Base-by-base conservation (phyloP, 495 filamentous ascomycete species). In the Podospora australis region DNA sequence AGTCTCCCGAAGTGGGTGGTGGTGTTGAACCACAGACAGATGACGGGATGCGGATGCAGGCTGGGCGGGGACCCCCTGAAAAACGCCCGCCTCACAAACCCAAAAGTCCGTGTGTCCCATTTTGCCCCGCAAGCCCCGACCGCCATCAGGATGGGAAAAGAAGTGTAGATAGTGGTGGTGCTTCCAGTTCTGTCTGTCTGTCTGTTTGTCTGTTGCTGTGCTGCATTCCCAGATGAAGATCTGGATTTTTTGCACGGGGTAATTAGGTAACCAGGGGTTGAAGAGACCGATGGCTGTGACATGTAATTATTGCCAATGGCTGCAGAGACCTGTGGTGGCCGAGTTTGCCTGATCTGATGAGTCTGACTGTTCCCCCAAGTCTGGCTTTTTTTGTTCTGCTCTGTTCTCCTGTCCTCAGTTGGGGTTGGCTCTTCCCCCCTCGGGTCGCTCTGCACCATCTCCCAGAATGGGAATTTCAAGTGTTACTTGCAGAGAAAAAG, bases 191-290 rank as follows among this genome's bases (percentile, higher is more conserved):
- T 2, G 6, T 6, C 6, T 36, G 53, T n/a, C n/a, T n/a, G n/a
- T n/a, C n/a, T n/a, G n/a, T n/a, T n/a, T n/a, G n/a, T n/a, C n/a
- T n/a, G n/a, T n/a, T 36, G 32, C 32, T 36, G n/a, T 36, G 14
- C 32, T 36, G 28, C 44, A 50, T 40, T 39, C 52, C 32, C 32
- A 36, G 32, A 36, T 39, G 29, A 48, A 49, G 50, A 44, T 51
- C 46, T 40, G 42, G 58, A 40, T 29, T 50, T 47, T n/a, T 43
- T 39, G 49, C 39, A 49, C 49, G 46, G 53, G 36, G 49, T 40
- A 61, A 55, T 59, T 61, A n/a, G n/a, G n/a, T n/a, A 56, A 63
- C 58, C 60, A 58, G 42, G 49, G 20, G 30, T 32, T 39, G 38
- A 41, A 25, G 53, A 45, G 38, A 43, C 41, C 49, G 52, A n/a